Evolutionary conservation across 805 yeast species (phyloP), one percentile per base, ranked within the genome.

Genomic region (Cyberlindnera bimundalis): DNA sequence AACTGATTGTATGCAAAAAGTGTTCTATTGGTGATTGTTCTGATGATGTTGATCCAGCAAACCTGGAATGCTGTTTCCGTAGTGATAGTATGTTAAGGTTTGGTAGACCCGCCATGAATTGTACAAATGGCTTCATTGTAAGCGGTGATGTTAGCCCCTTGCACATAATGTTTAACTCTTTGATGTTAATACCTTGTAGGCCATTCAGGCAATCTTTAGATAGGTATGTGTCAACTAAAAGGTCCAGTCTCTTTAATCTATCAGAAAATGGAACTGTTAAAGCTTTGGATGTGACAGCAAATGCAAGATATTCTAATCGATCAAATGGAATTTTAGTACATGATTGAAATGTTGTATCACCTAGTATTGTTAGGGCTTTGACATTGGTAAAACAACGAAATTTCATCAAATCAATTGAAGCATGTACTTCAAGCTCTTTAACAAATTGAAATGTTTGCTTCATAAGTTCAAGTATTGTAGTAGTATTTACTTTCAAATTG

Each of bases 301-400:
- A 6, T 2, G 55, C 53, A 13, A 53, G 27, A 35, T 40, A 50
- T 5, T 39, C 32, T 17, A 53, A 21, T 4, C 16, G 12, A 2
- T 12, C 21, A 11, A 36, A 20, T 4, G 33, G 13, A 5, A 39
- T 13, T 4, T 13, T 6, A 4, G 29, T 18, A 6, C 10, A 14
- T 4, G 3, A 10, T 12, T 32, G 35, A 21, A 7, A 3, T 6
- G 32, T 11, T 6, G 43, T 19, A 2, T 41, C 26, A 4, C 55
- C 56, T 1, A 54, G 35, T 1, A 54, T 29, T 1, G 45, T 48
- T 29, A 52, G 35, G 4, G 56, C 51, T 17, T 18, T 34, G 9
- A 50, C 10, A 17, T 40, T 38, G 3, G 20, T 10, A 27, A 50
- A 46, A 8, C 4, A 1, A 4, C 13, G 12, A 4, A 23, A 7